These are phyloP conservation scores for Aspergillus saccharolyticus DNA, from an alignment of 495 filamentous ascomycete species.

Conservation along the genomic window DNA sequence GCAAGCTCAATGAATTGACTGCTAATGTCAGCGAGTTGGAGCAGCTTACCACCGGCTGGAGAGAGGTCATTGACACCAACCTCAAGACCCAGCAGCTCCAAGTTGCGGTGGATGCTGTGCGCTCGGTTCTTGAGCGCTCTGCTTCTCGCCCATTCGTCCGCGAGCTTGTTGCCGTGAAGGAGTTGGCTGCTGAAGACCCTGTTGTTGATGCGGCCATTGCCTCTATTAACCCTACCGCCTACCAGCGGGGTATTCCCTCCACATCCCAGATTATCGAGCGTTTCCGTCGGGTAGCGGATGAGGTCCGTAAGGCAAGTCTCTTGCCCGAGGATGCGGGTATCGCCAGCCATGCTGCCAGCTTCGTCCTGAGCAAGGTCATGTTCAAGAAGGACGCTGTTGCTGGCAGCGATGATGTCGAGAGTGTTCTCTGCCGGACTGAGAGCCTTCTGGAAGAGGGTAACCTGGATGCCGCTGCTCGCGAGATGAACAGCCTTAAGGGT, in stretches of 20 bases:
- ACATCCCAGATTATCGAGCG: slow-evolving; percentile 82
- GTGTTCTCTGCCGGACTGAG: slow-evolving; percentile 81
- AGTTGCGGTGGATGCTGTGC: slow-evolving; percentile 90
- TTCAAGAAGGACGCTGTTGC: slow-evolving; percentile 91
- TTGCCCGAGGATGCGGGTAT: slow-evolving; percentile 91
- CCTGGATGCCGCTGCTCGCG: slow-evolving; percentile 82
- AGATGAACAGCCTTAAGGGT: slow-evolving; percentile 87
- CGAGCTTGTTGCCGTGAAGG: slow-evolving; percentile 90
- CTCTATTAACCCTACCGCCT: slow-evolving; percentile 88
- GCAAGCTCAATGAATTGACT: slow-evolving; percentile 77
- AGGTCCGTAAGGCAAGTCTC: slow-evolving; percentile 89
- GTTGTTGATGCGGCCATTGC: slow-evolving; percentile 87
- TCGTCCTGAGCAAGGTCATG: slow-evolving; percentile 81
- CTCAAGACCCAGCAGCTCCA: slow-evolving; percentile 92
- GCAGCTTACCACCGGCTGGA: slow-evolving; percentile 77
- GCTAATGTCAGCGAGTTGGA: slow-evolving; percentile 73
- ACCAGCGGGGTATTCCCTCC: slow-evolving; percentile 86
- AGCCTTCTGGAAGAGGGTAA: slow-evolving; percentile 85
- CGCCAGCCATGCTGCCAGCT: slow-evolving; percentile 84
- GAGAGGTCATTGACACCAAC: slow-evolving; percentile 78
- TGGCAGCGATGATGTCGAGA: slow-evolving; percentile 88
- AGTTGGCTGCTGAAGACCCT: slow-evolving; percentile 74
- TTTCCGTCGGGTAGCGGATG: slow-evolving; percentile 87
- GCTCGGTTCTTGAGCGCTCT: slow-evolving; percentile 68
- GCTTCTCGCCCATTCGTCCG: slow-evolving; percentile 78